Percentiles rank a stretch among this genome's conserved stretches.
Conservation (phyloP, 345 rosid genomes). For the Pistacia integerrima region DNA sequence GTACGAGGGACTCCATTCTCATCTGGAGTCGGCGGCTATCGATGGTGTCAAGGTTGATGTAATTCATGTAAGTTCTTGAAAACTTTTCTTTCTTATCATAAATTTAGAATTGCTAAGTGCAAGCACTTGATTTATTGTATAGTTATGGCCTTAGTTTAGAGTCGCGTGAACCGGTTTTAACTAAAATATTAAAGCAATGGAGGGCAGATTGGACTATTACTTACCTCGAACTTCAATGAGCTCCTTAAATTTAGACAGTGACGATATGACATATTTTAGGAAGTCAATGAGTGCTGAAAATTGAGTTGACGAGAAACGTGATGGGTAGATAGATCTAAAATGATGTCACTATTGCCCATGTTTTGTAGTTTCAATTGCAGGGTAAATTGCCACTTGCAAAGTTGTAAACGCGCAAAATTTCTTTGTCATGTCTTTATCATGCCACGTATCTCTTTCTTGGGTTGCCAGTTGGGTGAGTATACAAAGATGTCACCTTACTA, state of each 20-base stretch:
- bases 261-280: too few species aligned
- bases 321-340: too few species aligned
- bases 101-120: background rate
- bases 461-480: background rate
- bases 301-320: too few species aligned
- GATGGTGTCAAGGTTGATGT: conserved; percentile 50
- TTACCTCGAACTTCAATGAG: too few species aligned
- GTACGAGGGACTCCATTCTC: conserved; percentile 44
- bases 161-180: background rate
- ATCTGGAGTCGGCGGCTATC: conserved; percentile 31
- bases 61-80: conserved; percentile 38
- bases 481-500: too few species aligned
- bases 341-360: background rate
- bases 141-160: background rate
- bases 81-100: background rate
- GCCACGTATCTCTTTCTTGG: background rate
- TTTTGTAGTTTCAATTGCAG: background rate
- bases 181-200: background rate
- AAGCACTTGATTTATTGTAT: background rate
- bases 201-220: background rate
- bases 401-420: background rate
- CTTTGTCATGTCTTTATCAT: background rate
- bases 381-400: background rate
- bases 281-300: background rate
- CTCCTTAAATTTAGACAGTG: too few species aligned